phyloP scores from a whole-genome alignment of 1,284 basidiomycete species.

The Melampsora americana region DNA sequence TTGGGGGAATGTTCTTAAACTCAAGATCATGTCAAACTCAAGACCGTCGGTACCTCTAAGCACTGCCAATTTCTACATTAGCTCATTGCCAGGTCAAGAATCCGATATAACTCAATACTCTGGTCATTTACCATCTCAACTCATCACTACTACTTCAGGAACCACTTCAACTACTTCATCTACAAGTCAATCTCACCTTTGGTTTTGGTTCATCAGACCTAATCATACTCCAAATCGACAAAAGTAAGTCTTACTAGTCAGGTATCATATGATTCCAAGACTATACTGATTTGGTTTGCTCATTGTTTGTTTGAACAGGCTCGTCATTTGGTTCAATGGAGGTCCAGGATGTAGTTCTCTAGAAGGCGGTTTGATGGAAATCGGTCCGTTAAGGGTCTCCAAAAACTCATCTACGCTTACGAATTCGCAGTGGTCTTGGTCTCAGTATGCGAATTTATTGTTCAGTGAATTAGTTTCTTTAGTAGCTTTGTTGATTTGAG shows the following conservation, averaged over 20 bases:
- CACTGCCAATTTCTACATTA: conserved; percentile 27
- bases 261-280: conserved; percentile 72
- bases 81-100: conserved; percentile 15
- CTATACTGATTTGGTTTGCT: neutral
- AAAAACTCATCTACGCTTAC: conserved; percentile 64
- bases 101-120: conserved; percentile 45
- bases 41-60: too few species aligned
- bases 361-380: conserved; percentile 95
- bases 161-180: conserved; percentile 36
- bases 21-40: too few species aligned
- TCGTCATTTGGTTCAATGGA: conserved; percentile 40
- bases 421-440: conserved; percentile 79
- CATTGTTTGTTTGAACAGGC: neutral
- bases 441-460: conserved; percentile 95
- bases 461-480: conserved; percentile 57
- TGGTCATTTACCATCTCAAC: conserved; percentile 51
- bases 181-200: conserved; percentile 44
- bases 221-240: conserved; percentile 83
- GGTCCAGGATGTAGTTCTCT: conserved; percentile 95
- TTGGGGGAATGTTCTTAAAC: too few species aligned
- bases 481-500: neutral
- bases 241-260: conserved; percentile 78
- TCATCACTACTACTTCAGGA: neutral
- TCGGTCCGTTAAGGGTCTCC: conserved; percentile 72
- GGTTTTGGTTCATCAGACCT: conserved; percentile 56